Percentiles rank a stretch among this genome's conserved stretches.
Evolutionary conservation across 495 filamentous ascomycete genomes (phyloP).

Genomic region (Penicillium roqueforti): DNA sequence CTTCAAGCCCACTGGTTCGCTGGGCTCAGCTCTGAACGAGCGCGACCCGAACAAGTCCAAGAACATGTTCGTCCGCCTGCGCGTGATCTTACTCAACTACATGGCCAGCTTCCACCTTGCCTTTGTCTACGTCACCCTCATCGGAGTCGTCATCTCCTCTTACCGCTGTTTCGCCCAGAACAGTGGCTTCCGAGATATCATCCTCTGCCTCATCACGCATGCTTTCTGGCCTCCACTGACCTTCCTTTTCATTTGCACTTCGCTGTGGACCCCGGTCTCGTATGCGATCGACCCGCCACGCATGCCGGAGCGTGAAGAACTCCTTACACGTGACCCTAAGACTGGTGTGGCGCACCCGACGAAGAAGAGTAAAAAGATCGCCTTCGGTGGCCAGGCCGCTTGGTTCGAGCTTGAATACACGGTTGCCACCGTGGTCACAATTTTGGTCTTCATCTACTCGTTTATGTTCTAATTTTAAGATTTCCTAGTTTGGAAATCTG

Average conservation of each 20-base stretch:
- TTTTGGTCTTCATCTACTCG: slow-evolving; percentile 40
- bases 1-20: slow-evolving; percentile 35
- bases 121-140: slow-evolving; percentile 40
- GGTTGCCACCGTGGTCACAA: slow-evolving; percentile 34
- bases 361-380: slow-evolving; percentile 38
- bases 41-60: slow-evolving; percentile 29
- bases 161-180: slow-evolving; percentile 33
- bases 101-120: slow-evolving; percentile 36
- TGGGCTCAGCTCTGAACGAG: slow-evolving; percentile 30
- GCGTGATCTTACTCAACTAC: slow-evolving; percentile 33
- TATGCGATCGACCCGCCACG: slow-evolving; percentile 44
- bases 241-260: slow-evolving; percentile 36
- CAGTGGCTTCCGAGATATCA: slow-evolving; percentile 22
- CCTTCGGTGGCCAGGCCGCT: slow-evolving; percentile 38
- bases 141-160: slow-evolving; percentile 33
- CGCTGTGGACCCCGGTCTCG: slow-evolving; percentile 36
- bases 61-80: slow-evolving; percentile 28
- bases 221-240: slow-evolving; percentile 46
- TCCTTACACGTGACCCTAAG: slow-evolving; percentile 40
- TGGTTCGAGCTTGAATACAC: slow-evolving; percentile 43
- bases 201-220: slow-evolving; percentile 43
- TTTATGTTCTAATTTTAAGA: slow-evolving; percentile 31
- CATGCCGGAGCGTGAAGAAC: slow-evolving; percentile 41
- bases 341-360: slow-evolving; percentile 45
- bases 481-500: background rate